Evolutionary conservation across 768 basidiomycete genomes (phyloP).

Genomic region (Lactifluus volemus): DNA sequence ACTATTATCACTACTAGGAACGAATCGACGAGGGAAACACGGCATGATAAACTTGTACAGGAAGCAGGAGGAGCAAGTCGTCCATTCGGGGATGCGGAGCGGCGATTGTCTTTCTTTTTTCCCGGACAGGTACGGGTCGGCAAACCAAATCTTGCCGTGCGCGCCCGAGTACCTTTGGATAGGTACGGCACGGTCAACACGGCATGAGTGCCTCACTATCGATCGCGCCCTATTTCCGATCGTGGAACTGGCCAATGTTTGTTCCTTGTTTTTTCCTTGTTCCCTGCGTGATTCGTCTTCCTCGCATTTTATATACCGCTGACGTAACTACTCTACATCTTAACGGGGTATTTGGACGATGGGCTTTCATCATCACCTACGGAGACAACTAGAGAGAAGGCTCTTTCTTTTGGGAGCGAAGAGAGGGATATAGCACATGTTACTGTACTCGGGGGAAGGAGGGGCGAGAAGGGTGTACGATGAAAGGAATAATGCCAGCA

Average conservation of each 20-base stretch:
- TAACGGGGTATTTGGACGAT: not conserved
- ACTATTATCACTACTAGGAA: too few species aligned
- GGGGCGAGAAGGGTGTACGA: not conserved
- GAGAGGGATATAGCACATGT: not conserved
- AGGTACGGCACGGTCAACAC: not conserved
- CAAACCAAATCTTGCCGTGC: not conserved
- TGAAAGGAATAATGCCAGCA: not conserved
- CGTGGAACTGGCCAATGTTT: not conserved
- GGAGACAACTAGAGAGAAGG: not conserved
- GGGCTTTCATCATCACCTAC: not conserved
- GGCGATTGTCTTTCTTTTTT: not conserved
- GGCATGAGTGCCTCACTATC: not conserved
- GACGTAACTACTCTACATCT: not conserved
- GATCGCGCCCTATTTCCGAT: slow-evolving; percentile 8
- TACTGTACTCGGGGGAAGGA: not conserved
- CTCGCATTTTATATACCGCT: not conserved
- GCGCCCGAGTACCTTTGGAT: not conserved
- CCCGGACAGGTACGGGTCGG: not conserved
- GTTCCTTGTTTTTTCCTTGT: not conserved
- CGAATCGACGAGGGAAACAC: too few species aligned
- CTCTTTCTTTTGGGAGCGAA: not conserved
- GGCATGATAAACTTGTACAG: not conserved
- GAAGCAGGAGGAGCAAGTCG: not conserved
- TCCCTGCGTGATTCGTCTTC: not conserved
- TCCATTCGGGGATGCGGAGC: not conserved